Conservation (phyloP, 345 rosid species). For the Hibiscus mutabilis region DNA sequence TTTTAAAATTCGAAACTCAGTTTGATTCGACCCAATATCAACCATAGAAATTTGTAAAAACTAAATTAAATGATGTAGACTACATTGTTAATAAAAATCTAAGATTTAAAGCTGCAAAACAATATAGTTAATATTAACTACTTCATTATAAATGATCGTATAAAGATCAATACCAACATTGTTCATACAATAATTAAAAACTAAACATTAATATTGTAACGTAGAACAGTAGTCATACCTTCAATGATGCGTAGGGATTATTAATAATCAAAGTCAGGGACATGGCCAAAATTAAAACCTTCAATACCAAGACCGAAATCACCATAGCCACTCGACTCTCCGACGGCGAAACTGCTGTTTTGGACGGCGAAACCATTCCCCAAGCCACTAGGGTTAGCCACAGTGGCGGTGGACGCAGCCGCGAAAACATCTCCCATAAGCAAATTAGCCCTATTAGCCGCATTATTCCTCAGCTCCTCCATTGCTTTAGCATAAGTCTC, state of each 20-base stretch:
- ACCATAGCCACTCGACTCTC: background rate
- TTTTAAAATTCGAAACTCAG: too few relatives aligned
- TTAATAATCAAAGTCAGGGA: background rate
- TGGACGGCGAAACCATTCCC: background rate
- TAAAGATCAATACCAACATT: background rate
- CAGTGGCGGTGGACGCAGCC: background rate
- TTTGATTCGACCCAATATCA: too few relatives aligned
- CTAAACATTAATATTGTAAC: background rate
- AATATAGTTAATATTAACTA: too few relatives aligned
- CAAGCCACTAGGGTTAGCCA: background rate
- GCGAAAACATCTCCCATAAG: slow-evolving; percentile 6
- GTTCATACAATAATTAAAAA: background rate
- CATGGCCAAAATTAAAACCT: background rate
- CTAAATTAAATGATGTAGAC: too few relatives aligned
- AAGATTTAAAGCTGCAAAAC: too few relatives aligned
- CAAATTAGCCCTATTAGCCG: slow-evolving; percentile 12
- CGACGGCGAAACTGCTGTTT: background rate
- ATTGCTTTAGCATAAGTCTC: slow-evolving; percentile 21
- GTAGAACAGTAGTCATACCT: background rate
- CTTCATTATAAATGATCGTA: background rate
- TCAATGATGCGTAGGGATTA: background rate
- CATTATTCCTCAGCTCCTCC: slow-evolving; percentile 24
- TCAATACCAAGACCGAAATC: background rate
- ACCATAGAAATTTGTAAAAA: too few relatives aligned
- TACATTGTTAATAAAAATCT: too few relatives aligned